Conservation (phyloP, 352 stramenopile species). For the Phytopythium sindhum region DNA sequence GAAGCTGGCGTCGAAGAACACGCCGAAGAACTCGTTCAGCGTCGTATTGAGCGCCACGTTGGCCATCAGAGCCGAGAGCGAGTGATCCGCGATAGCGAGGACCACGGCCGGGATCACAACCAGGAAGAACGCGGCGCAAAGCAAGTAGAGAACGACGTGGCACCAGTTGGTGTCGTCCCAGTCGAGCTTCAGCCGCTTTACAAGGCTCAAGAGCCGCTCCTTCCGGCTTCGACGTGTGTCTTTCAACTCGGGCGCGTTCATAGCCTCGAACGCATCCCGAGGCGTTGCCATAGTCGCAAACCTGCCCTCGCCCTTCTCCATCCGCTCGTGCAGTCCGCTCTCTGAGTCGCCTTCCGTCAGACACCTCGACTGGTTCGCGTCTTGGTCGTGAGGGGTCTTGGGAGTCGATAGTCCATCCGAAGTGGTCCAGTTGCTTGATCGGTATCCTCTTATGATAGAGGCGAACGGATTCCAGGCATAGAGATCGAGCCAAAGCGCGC, state of each 20-base stretch:
- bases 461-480: slow-evolving; percentile 5
- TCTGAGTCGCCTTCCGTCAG: neutral
- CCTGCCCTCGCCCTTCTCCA: neutral
- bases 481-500: slow-evolving; percentile 6
- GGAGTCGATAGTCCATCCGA: neutral
- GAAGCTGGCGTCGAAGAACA: slow-evolving; percentile 16
- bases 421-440: neutral
- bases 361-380: neutral
- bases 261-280: neutral
- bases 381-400: neutral
- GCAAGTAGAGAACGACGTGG: neutral
- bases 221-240: neutral
- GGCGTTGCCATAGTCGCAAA: neutral
- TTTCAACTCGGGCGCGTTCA: neutral
- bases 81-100: slow-evolving; percentile 9
- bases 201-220: neutral
- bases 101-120: slow-evolving; percentile 12
- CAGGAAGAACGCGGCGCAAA: slow-evolving; percentile 9
- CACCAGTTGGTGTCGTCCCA: neutral
- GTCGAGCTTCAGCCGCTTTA: neutral
- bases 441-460: neutral
- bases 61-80: slow-evolving; percentile 12
- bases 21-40: slow-evolving; percentile 24
- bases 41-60: slow-evolving; percentile 23
- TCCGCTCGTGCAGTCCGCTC: neutral